phyloP scores from a whole-genome alignment of 352 stramenopile species.

The Phytophthora pistaciae region DNA sequence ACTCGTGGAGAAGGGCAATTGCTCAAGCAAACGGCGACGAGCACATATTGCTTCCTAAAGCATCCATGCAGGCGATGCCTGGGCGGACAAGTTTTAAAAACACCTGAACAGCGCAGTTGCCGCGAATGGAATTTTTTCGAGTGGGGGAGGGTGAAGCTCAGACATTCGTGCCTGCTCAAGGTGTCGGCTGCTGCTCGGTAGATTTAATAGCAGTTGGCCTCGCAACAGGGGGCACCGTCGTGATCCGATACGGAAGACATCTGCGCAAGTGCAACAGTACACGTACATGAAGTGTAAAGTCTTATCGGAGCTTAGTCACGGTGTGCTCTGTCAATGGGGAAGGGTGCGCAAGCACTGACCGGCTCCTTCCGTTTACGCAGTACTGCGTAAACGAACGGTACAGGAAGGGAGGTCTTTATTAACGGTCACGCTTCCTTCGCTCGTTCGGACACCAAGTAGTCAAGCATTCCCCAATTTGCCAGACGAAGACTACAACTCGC shows the following conservation, averaged over 20 bases:
- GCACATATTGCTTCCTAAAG: neutral
- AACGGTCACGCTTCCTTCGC: no score
- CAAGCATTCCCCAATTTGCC: conserved; percentile 35
- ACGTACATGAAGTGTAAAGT: neutral
- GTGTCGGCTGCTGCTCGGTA: conserved; percentile 4
- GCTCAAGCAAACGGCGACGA: no score
- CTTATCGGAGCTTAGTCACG: conserved; percentile 22
- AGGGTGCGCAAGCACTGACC: no score
- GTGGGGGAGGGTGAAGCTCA: conserved; percentile 1
- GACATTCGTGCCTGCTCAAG: neutral
- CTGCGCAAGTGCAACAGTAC: conserved; percentile 12
- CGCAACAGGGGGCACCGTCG: conserved; percentile 14
- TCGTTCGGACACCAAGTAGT: conserved; percentile 13
- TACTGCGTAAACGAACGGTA: no score
- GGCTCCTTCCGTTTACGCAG: no score
- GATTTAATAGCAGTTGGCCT: conserved; percentile 23
- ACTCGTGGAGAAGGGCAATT: no score
- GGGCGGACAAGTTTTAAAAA: no score
- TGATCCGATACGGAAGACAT: conserved; percentile 13
- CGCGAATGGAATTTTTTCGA: conserved; percentile 2
- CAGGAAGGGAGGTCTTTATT: no score
- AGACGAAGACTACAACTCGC: conserved; percentile 10
- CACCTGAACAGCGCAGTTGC: conserved; percentile 13
- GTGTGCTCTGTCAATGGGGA: conserved; percentile 9
- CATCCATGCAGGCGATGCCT: neutral